Evolutionary conservation across 1,139 yeast species (phyloP).

Genomic region (Saccharomyces pastorianus): DNA sequence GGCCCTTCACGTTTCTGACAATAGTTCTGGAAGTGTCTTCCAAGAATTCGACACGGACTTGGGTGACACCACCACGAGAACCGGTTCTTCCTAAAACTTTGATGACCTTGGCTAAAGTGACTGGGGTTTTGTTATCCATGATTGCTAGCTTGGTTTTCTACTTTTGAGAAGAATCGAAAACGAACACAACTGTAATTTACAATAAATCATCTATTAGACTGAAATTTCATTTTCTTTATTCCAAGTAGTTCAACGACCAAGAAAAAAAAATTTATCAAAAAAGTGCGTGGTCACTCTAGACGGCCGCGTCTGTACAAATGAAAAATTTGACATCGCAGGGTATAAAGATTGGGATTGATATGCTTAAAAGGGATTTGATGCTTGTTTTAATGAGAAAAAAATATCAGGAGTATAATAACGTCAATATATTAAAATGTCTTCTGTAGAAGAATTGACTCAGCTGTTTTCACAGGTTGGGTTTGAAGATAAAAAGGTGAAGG

Average conservation of each 20-base stretch:
- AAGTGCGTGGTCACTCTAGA: not conserved
- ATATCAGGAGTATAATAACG: not conserved
- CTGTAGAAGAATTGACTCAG: constrained; percentile 37
- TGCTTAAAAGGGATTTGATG: not conserved
- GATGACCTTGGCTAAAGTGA: constrained; percentile 98
- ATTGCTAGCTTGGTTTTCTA: constrained; percentile 11
- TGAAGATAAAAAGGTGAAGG: constrained; percentile 60
- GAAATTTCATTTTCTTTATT: not conserved
- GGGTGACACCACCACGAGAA: constrained; percentile 99
- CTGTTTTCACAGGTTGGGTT: constrained; percentile 59
- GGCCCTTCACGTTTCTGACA: constrained; percentile 99
- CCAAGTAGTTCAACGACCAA: not conserved
- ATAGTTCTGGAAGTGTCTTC: constrained; percentile 97
- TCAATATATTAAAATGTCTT: constrained; percentile 14
- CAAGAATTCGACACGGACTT: constrained; percentile 98
- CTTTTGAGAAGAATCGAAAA: not conserved
- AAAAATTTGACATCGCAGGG: not conserved
- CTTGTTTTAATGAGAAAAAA: too few relatives aligned
- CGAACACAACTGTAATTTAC: not conserved
- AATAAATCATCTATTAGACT: not conserved
- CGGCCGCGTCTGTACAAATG: not conserved
- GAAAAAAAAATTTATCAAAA: not conserved
- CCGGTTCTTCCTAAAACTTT: constrained; percentile 99
- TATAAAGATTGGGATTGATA: not conserved
- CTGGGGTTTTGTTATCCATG: constrained; percentile 85